Conservation (phyloP, 495 filamentous ascomycete genomes). For the Pseudoneurospora amorphoporcata region DNA sequence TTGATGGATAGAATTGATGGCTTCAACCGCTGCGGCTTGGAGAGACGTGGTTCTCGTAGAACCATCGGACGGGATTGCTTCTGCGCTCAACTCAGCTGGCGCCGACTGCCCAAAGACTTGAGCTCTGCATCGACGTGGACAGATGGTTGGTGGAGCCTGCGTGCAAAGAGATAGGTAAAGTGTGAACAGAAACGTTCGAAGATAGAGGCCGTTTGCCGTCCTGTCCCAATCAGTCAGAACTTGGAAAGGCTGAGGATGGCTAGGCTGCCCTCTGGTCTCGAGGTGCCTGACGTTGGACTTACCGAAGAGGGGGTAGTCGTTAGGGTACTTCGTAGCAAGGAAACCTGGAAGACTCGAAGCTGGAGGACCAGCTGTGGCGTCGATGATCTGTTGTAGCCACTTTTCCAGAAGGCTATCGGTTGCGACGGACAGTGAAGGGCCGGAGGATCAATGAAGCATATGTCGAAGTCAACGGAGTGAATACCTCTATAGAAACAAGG, state of each 20-base stretch:
- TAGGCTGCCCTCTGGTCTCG: not conserved
- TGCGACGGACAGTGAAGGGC: too few relatives aligned
- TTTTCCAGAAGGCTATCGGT: too few relatives aligned
- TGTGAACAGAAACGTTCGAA: too few relatives aligned
- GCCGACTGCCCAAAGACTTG: not conserved
- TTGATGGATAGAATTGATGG: too few relatives aligned
- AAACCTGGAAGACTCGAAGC: constrained; percentile 94
- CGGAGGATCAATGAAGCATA: not conserved
- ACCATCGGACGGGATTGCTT: constrained; percentile 9
- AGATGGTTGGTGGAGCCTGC: too few relatives aligned
- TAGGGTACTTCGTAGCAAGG: constrained; percentile 92
- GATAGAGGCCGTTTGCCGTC: too few relatives aligned
- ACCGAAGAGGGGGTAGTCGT: constrained; percentile 58
- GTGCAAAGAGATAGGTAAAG: too few relatives aligned
- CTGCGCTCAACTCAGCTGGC: constrained; percentile 16
- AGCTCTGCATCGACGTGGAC: too few relatives aligned
- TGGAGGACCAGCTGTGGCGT: constrained; percentile 89
- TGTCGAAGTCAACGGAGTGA: not conserved
- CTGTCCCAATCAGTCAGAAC: too few relatives aligned
- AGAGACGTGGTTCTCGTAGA: constrained; percentile 3
- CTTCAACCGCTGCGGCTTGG: not conserved
- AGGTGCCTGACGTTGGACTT: not conserved
- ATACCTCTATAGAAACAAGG: not conserved
- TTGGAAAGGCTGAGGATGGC: not conserved
- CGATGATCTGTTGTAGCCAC: too few relatives aligned